These are phyloP conservation scores for Cystoisospora suis DNA, from an alignment of 169 alveolate genomes.

Conservation along the genomic window DNA sequence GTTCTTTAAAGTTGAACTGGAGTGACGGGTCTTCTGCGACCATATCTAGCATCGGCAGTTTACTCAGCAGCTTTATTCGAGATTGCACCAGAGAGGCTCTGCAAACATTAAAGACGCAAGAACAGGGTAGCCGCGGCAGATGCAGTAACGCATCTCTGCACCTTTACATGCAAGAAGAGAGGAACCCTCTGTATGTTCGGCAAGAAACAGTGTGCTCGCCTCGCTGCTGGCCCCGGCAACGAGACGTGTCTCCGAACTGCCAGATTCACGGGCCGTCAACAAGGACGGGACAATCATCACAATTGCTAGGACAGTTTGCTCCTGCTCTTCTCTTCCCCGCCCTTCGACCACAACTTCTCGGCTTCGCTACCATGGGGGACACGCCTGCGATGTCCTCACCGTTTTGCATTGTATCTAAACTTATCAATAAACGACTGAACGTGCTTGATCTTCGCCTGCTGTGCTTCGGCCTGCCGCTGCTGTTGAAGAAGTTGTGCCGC, in stretches of 20 bases:
- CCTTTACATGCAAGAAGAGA: background rate
- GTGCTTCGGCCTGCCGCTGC: slow-evolving; percentile 88
- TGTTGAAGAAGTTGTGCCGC: slow-evolving; percentile 81
- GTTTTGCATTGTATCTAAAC: slow-evolving; percentile 64
- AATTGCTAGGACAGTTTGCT: too few species aligned
- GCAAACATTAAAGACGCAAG: background rate
- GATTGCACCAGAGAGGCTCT: slow-evolving; percentile 90
- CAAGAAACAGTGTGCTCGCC: too few species aligned
- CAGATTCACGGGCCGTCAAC: too few species aligned
- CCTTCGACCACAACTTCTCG: too few species aligned
- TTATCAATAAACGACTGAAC: slow-evolving; percentile 93
- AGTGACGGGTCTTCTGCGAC: slow-evolving; percentile 95
- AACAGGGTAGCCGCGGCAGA: background rate
- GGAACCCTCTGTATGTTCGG: too few species aligned
- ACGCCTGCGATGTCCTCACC: too few species aligned
- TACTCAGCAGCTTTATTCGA: slow-evolving; percentile 92
- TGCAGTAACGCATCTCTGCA: slow-evolving; percentile 3
- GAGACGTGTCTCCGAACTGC: too few species aligned
- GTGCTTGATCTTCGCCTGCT: slow-evolving; percentile 89
- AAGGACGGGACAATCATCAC: too few species aligned
- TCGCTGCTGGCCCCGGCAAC: too few species aligned
- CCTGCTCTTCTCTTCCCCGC: too few species aligned
- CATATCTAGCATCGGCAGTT: slow-evolving; percentile 93
- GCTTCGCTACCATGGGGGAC: too few species aligned
- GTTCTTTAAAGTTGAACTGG: slow-evolving; percentile 90